Evolutionary conservation across 108 stramenopile genomes (phyloP), one percentile per base, ranked within the genome.

Genomic region (Aurantiochytrium sp.): DNA sequence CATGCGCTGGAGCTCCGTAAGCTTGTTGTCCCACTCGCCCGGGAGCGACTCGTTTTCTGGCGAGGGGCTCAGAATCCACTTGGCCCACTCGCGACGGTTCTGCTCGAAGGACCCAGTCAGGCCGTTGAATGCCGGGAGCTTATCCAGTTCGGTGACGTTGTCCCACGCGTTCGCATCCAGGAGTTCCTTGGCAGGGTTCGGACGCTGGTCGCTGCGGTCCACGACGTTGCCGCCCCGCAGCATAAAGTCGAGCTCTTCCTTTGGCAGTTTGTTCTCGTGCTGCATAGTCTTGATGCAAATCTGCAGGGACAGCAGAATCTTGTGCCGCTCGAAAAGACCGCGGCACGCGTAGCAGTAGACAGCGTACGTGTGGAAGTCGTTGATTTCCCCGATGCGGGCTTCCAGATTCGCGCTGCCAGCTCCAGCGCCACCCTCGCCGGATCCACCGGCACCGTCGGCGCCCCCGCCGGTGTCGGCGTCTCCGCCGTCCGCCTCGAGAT

Each of bases 301-400:
- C 85, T 93, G 93, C 31, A 94, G 59, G 2, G 90, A 88, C 24
- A 94, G 92, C 4, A 94, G 85, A 15, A 94, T 85, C 48, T 94
- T 94, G 87, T 94, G 93, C 1, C 81, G 45, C 86, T 94, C 94
- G 55, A 94, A 94, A 48, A 94, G 92, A 30, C 92, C 94, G 4
- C 92, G 88, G 90, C 94, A 94, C 36, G 93, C 93, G 65, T 92
- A 93, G 85, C 89, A 54, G 91, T 94, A 94, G 6, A 94, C 92
- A 19, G 90, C 86, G 3, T 88, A 85, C 5, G 93, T 94, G 87
- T 94, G 94, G 54, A 59, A 52, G 52, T 68, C 85, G 89, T 94
- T 94, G 91, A 94, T 94, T 41, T 89, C 55, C n/a, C 92, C 87
- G 55, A 92, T 92, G 22, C 94, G 91, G 6, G 54, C 54, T 21